phyloP scores from a whole-genome alignment of 2,329 filamentous ascomycete species.

The Epichloe hybrida region DNA sequence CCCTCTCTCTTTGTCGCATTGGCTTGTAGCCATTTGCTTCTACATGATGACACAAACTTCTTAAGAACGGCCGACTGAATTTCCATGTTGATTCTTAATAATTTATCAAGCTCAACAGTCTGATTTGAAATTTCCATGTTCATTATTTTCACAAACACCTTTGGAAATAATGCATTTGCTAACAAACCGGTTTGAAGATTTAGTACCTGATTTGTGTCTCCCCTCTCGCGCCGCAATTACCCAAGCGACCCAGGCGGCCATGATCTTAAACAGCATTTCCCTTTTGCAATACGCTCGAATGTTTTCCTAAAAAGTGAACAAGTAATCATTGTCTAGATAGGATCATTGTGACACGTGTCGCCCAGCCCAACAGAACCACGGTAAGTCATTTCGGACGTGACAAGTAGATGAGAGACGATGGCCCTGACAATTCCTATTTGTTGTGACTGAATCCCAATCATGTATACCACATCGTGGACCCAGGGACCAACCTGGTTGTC shows the following conservation, averaged over 20 bases:
- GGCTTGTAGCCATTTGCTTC: not conserved
- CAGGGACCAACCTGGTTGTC: no score
- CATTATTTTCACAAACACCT: not conserved
- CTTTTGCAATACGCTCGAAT: no score
- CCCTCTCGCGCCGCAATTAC: no score
- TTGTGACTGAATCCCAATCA: no score
- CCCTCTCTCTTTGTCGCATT: slow-evolving; percentile 6
- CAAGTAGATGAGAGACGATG: no score
- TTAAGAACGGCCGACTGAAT: slow-evolving; percentile 58
- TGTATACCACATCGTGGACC: no score
- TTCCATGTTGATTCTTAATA: slow-evolving; percentile 38
- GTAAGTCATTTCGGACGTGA: no score
- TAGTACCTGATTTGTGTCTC: not conserved
- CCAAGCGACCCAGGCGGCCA: no score
- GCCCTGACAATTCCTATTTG: no score
- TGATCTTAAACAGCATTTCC: no score
- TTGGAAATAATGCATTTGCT: not conserved
- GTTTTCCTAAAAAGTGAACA: not conserved
- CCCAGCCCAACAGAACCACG: no score
- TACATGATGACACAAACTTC: slow-evolving; percentile 41
- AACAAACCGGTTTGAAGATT: not conserved
- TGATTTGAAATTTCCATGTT: slow-evolving; percentile 23
- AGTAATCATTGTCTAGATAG: not conserved
- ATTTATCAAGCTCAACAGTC: slow-evolving; percentile 54
- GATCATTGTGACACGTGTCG: not conserved